Base-by-base conservation (phyloP, 345 rosid species). In the Arabidopsis suecica region DNA sequence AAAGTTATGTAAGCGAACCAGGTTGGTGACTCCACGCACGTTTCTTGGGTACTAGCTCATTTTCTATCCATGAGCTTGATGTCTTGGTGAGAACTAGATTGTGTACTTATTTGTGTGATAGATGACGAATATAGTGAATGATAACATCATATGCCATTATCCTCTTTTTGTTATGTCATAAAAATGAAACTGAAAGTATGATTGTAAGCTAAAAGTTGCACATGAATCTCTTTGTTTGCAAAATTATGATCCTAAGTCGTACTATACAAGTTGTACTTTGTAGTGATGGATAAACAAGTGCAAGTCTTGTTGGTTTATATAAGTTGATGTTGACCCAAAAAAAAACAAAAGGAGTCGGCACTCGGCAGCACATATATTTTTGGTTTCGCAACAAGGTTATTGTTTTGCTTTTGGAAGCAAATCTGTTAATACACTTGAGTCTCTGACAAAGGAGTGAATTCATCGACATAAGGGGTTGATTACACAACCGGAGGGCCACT, bases 141-240 rank as follows among this genome's bases (percentile, higher is more conserved):
- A 40, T 68, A 67, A 22, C 75, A 25, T 60, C 73, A 40, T 50
- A 12, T 58, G 14, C 68, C 78, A 75, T 60, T 59, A 68, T 59
- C 68, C 32, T 28, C 4, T 50, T 59, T 13, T 60, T 32, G 13
- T 41, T 40, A 13, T 7, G 45, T 36, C 47, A 5, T 20, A 49
- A 12, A 50, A 12, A 7, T 50, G 5, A 34, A 12, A 14, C 48
- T n/a, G 45, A 28, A 61, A 61, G 23, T 40, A 47, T 13, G 34
- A 58, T 16, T 37, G 30, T 9, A 49, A 37, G 40, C 60, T 23
- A 23, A 23, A 23, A 23, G 25, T 23, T 23, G 25, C 25, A 23
- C 25, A 23, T 23, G 25, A 23, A 23, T 23, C 25, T 23, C 25
- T 23, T 23, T 23, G 25, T 23, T 23, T 23, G 25, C 25, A 23